These are phyloP conservation scores for Boletus semigastroideus DNA, from an alignment of 1,284 basidiomycete species.

Conservation along the genomic window DNA sequence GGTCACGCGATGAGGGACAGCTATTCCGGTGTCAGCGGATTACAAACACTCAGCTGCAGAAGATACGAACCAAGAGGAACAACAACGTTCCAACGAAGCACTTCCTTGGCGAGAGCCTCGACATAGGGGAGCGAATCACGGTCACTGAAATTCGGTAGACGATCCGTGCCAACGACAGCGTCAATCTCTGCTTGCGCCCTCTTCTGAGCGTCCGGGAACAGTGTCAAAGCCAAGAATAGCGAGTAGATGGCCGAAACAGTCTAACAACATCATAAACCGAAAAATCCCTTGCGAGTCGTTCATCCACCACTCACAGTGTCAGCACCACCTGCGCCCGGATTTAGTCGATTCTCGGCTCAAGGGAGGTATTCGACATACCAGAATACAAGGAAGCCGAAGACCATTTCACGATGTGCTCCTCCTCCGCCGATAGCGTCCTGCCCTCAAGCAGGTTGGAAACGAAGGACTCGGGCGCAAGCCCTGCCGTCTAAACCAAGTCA, in stretches of 20 bases:
- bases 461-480: conserved; percentile 51
- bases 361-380: conserved; percentile 35
- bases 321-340: conserved; percentile 36
- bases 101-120: conserved; percentile 60
- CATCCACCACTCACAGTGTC: conserved; percentile 41
- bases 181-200: conserved; percentile 64
- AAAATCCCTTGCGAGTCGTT: conserved; percentile 25
- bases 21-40: conserved; percentile 31
- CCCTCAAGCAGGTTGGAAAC: conserved; percentile 50
- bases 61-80: conserved; percentile 45
- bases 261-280: conserved; percentile 24
- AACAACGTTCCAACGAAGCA: conserved; percentile 61
- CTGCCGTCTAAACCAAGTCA: conserved; percentile 42
- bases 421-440: conserved; percentile 44
- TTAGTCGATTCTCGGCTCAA: background rate
- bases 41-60: conserved; percentile 2
- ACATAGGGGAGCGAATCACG: conserved; percentile 58
- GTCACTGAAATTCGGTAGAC: conserved; percentile 63
- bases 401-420: conserved; percentile 59
- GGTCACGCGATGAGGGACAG: conserved; percentile 50
- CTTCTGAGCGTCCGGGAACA: conserved; percentile 39
- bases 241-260: conserved; percentile 42
- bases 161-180: conserved; percentile 54
- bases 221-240: conserved; percentile 38
- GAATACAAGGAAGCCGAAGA: conserved; percentile 59